These are phyloP conservation scores for Lachnellula willkommii DNA, from an alignment of 2,329 filamentous ascomycete genomes.

Conservation along the genomic window DNA sequence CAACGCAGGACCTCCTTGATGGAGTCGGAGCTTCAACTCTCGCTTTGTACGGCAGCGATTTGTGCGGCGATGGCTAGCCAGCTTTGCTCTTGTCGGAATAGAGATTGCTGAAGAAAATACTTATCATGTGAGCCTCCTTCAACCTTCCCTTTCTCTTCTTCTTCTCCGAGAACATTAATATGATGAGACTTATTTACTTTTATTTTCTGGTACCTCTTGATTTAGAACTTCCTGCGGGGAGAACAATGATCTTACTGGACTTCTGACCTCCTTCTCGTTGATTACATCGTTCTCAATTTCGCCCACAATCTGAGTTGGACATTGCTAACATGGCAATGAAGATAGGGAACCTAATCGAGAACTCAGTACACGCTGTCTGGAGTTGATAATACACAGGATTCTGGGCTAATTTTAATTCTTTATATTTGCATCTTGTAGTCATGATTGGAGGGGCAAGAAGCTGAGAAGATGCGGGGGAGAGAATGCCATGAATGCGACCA, in stretches of 20 bases:
- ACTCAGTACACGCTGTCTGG: neutral
- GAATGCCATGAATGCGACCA: too few species aligned
- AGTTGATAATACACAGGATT: too few species aligned
- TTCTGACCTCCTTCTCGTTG: constrained; percentile 55
- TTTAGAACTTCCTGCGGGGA: constrained; percentile 55
- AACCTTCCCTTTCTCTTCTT: constrained; percentile 2
- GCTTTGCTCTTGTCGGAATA: neutral
- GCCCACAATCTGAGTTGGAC: neutral
- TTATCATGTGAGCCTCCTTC: neutral
- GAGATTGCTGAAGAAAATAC: neutral
- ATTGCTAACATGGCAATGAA: neutral
- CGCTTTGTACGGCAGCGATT: too few species aligned
- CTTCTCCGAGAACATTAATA: constrained; percentile 25
- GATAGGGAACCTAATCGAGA: neutral
- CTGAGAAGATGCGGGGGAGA: too few species aligned
- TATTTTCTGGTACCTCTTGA: constrained; percentile 98
- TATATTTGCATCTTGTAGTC: neutral
- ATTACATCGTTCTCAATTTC: neutral
- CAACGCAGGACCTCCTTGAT: too few species aligned
- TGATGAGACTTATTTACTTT: constrained; percentile 60
- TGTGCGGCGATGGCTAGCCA: neutral
- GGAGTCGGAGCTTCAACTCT: too few species aligned
- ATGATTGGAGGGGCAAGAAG: neutral
- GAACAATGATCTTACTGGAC: constrained; percentile 78
- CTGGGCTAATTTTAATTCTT: neutral